Evolutionary conservation across 306 rosid genomes (phyloP), one percentile per base, ranked within the genome.

Genomic region (Trifolium pratense): DNA sequence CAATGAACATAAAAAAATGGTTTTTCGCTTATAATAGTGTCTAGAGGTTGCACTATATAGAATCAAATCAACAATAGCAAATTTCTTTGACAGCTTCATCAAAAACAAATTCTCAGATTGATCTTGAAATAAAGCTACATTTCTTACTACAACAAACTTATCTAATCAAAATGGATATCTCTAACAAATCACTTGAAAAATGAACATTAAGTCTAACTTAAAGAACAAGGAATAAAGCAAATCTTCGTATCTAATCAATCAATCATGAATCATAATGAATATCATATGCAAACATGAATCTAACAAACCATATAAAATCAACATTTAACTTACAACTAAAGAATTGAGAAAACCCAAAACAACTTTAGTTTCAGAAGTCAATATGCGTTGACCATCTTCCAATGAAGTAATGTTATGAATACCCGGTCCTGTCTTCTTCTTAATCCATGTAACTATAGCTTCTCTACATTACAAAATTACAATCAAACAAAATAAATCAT

Each of bases 401-500:
- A 90, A 66, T 12, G 92, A 80, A 51, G 99, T 95, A 70, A 95
- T 36, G 58, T 95, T 95, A 84, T 80, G 14, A 4, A 95, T 51
- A 71, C 93, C 99, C 77, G 99, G 97, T 49, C 99, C 99, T 4
- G 45, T 87, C 86, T 95, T 95, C 92, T 95, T 95, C 96, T 84
- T 95, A 59, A 95, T 95, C 97, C 97, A 95, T 21, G 86, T 74
- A 56, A 95, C 93, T 9, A 95, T 91, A 36, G 86, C 93, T 70
- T 95, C 96, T 69, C 99, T 95, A 84, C 17, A 64, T 15, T n/a
- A 5, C 39, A 65, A 70, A 39, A 39, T 39, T 9, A 39, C 46
- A 56, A 21, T 46, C 7, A 67, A 73, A 2, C 3, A 21, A 14
- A 48, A 40, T 16, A 39, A 51, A 29, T 11, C 14, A 26, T 3